These are phyloP conservation scores for Abrus precatorius DNA, from an alignment of 306 rosid species.

Conservation along the genomic window DNA sequence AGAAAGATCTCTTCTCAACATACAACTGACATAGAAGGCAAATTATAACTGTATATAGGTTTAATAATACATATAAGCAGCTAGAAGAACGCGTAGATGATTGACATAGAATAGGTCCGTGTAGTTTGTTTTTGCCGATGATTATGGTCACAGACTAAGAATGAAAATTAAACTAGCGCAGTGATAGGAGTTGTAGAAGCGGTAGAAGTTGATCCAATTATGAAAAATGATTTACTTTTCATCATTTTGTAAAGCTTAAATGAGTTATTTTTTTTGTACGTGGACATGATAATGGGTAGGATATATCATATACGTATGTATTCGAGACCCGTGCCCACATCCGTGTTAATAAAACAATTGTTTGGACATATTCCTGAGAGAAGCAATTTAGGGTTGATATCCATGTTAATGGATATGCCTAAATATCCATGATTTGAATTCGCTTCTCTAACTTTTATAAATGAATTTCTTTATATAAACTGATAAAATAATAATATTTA, in stretches of 20 bases:
- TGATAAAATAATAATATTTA: too few relatives aligned
- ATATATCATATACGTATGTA: too few relatives aligned
- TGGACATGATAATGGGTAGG: not conserved
- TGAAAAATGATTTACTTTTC: constrained; percentile 10
- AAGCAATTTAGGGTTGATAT: too few relatives aligned
- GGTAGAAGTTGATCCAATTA: constrained; percentile 25
- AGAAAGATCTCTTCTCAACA: constrained; percentile 47
- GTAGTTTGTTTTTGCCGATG: constrained; percentile 29
- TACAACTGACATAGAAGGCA: constrained; percentile 37
- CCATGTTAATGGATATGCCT: too few relatives aligned
- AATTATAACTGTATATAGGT: constrained; percentile 49
- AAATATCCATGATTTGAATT: too few relatives aligned
- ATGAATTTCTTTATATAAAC: too few relatives aligned
- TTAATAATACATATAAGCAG: constrained; percentile 40
- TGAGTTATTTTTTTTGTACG: not conserved
- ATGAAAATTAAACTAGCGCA: constrained; percentile 36
- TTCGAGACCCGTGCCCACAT: too few relatives aligned
- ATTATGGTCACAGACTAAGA: constrained; percentile 26
- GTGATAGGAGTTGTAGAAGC: constrained; percentile 27
- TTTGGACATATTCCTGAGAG: too few relatives aligned
- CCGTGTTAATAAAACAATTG: too few relatives aligned
- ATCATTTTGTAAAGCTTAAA: constrained; percentile 49
- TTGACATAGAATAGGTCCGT: constrained; percentile 13
- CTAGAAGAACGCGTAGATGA: constrained; percentile 5
- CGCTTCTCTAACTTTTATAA: too few relatives aligned